phyloP scores from a whole-genome alignment of 768 basidiomycete species.

The Agaricus sinodeliciosus region DNA sequence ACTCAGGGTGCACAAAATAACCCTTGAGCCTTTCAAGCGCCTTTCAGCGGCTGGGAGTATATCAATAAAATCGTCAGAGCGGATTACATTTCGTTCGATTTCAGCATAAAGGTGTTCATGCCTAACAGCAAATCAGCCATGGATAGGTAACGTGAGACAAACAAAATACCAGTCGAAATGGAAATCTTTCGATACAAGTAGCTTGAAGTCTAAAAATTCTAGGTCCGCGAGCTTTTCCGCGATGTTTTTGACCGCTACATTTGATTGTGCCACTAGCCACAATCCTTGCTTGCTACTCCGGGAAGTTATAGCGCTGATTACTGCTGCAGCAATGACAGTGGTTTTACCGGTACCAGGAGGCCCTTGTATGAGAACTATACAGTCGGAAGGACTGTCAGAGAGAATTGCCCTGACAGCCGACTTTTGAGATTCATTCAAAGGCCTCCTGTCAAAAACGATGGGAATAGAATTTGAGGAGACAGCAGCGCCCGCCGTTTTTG shows the following conservation, averaged over 20 bases:
- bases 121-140: slow-evolving; percentile 31
- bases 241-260: slow-evolving; percentile 77
- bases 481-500: not conserved
- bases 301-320: slow-evolving; percentile 28
- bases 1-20: slow-evolving; percentile 61
- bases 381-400: slow-evolving; percentile 21
- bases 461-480: not conserved
- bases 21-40: slow-evolving; percentile 32
- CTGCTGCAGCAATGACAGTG: slow-evolving; percentile 49
- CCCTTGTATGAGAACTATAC: slow-evolving; percentile 36
- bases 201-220: slow-evolving; percentile 42
- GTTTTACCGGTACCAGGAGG: slow-evolving; percentile 66
- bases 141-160: not conserved
- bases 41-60: slow-evolving; percentile 16
- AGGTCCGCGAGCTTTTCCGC: slow-evolving; percentile 58
- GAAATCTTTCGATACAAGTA: slow-evolving; percentile 62
- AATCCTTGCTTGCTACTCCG: slow-evolving; percentile 26
- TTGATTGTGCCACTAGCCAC: slow-evolving; percentile 70
- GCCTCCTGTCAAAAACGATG: slow-evolving; percentile 11
- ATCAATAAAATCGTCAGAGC: slow-evolving; percentile 27
- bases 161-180: slow-evolving; percentile 51
- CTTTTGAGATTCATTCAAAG: slow-evolving; percentile 30
- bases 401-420: slow-evolving; percentile 28
- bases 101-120: slow-evolving; percentile 64
- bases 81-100: slow-evolving; percentile 43